These are phyloP conservation scores for Schizopora paradoxa DNA, from an alignment of 1,284 basidiomycete species.

Conservation along the genomic window DNA sequence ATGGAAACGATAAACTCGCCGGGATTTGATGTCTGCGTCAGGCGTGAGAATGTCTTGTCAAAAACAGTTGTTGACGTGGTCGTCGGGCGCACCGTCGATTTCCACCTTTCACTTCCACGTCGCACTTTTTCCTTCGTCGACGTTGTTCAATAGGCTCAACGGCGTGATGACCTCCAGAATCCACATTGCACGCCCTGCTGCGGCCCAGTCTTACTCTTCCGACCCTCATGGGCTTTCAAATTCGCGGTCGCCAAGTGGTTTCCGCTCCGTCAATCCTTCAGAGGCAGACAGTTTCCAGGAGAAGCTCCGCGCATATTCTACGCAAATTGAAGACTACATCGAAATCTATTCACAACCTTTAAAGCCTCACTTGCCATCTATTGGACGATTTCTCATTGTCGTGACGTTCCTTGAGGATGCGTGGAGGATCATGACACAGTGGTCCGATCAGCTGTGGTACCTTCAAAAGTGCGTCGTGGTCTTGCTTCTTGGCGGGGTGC, in stretches of 20 bases:
- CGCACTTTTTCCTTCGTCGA: too few species aligned
- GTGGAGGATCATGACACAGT: conserved; percentile 89
- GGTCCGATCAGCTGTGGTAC: conserved; percentile 96
- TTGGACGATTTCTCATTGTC: conserved; percentile 96
- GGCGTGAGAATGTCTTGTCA: too few species aligned
- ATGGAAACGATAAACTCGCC: too few species aligned
- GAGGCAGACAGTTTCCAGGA: conserved; percentile 79
- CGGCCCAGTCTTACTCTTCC: conserved; percentile 42
- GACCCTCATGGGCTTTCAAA: conserved; percentile 75
- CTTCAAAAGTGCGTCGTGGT: conserved; percentile 70
- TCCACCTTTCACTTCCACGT: too few species aligned
- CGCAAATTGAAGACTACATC: conserved; percentile 86
- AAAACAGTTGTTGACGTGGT: too few species aligned
- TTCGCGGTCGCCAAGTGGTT: conserved; percentile 59
- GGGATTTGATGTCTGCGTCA: too few species aligned
- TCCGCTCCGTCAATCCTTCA: conserved; percentile 50
- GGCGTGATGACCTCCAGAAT: conserved; percentile 73
- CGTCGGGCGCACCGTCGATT: too few species aligned
- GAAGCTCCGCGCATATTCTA: conserved; percentile 73
- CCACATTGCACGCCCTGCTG: conserved; percentile 70
- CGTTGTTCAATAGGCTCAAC: too few species aligned
- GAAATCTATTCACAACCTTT: conserved; percentile 93
- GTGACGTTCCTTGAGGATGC: conserved; percentile 99
- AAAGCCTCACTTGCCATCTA: conserved; percentile 90
- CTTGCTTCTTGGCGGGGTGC: conserved; percentile 12